These are phyloP conservation scores for Erythrophleum ivorense DNA, from an alignment of 331 rosid genomes.

Conservation along the genomic window DNA sequence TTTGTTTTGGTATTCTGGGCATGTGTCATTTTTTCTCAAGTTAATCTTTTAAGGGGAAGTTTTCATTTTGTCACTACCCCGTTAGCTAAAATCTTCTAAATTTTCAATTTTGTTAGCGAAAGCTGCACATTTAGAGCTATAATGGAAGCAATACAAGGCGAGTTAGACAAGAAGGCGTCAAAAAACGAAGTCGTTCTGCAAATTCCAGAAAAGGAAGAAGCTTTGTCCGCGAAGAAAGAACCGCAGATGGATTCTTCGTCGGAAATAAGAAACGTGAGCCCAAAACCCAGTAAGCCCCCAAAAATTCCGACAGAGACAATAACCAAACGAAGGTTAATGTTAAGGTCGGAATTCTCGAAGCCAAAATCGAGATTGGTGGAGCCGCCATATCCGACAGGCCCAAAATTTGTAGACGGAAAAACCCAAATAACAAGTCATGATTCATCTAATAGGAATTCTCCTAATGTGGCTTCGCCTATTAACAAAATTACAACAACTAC, in stretches of 20 bases:
- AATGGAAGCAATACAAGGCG: constrained; percentile 38
- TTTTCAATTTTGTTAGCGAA: not conserved
- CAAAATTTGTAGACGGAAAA: constrained; percentile 37
- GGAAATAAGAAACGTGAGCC: constrained; percentile 32
- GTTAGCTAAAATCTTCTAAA: not conserved
- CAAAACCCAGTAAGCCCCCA: constrained; percentile 45
- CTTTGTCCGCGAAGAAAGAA: constrained; percentile 1
- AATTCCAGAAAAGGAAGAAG: constrained; percentile 45
- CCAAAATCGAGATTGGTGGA: constrained; percentile 69
- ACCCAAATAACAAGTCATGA: constrained; percentile 2
- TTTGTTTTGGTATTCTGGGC: not conserved
- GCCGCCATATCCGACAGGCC: constrained; percentile 37
- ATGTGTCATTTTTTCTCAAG: not conserved
- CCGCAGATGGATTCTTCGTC: constrained; percentile 43
- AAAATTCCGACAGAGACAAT: constrained; percentile 42
- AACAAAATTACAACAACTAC: constrained; percentile 24
- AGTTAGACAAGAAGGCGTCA: constrained; percentile 45
- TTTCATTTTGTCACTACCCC: not conserved
- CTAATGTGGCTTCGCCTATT: constrained; percentile 50
- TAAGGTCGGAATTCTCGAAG: constrained; percentile 52
- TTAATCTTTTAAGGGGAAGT: not conserved
- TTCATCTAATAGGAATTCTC: constrained; percentile 33
- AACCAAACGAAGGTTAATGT: constrained; percentile 45
- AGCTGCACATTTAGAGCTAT: not conserved
- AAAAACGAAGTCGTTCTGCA: constrained; percentile 52